These are phyloP conservation scores for Musa beccarii DNA, from an alignment of 176 grass and related monocot species.

Conservation along the genomic window DNA sequence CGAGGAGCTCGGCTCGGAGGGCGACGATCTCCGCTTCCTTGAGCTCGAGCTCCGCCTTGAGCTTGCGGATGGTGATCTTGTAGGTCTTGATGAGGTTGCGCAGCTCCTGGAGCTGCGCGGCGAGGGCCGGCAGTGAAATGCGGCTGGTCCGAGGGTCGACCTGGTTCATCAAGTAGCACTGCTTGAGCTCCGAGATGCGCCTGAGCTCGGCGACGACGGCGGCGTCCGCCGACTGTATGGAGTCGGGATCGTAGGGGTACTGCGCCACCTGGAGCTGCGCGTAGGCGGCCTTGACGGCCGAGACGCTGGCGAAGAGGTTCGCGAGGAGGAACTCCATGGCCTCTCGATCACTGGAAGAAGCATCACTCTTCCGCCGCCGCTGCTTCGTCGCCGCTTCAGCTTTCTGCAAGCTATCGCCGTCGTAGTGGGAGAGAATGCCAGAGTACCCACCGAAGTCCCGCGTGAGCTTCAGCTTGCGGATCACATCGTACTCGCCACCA, in stretches of 20 bases:
- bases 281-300: conserved; percentile 86
- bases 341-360: conserved; percentile 10
- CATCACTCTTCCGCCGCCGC: background rate
- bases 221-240: conserved; percentile 61
- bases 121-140: conserved; percentile 29
- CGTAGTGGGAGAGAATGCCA: background rate
- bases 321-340: conserved; percentile 47
- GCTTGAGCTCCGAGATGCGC: conserved; percentile 67
- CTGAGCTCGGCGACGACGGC: conserved; percentile 70
- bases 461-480: conserved; percentile 40
- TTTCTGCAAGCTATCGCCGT: background rate
- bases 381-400: background rate
- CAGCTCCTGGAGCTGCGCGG: conserved; percentile 71
- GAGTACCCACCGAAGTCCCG: background rate
- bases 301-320: conserved; percentile 65
- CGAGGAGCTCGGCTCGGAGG: conserved; percentile 24
- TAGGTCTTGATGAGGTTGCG: conserved; percentile 70
- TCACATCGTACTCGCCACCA: background rate
- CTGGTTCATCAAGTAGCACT: conserved; percentile 48
- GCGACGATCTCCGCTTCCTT: conserved; percentile 37
- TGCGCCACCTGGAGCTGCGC: conserved; percentile 86
- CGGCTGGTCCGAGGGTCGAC: conserved; percentile 1
- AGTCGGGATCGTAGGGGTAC: conserved; percentile 63
- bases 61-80: conserved; percentile 67
- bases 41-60: conserved; percentile 45